Percentiles rank a stretch among this genome's conserved stretches.
These are phyloP conservation scores for Aureobasidium leucospermi DNA, from an alignment of 2,329 filamentous ascomycete species.

Conservation along the genomic window DNA sequence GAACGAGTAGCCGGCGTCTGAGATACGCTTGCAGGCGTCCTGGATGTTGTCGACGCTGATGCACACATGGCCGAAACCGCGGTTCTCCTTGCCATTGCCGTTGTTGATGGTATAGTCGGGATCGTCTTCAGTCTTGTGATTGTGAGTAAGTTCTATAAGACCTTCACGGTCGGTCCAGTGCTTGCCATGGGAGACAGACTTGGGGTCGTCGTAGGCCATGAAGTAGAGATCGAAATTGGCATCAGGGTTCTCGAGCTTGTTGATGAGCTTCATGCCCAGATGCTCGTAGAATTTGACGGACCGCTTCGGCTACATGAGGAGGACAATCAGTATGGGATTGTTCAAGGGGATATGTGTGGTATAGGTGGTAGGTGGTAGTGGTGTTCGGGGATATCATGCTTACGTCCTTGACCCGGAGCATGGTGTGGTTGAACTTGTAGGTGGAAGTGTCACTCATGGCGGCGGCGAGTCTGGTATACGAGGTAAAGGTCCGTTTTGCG, in stretches of 20 bases:
- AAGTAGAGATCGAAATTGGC: constrained; percentile 95
- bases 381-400: not conserved
- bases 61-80: constrained; percentile 77
- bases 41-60: constrained; percentile 65
- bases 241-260: constrained; percentile 74
- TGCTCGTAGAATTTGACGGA: constrained; percentile 88
- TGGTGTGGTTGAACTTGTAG: constrained; percentile 59
- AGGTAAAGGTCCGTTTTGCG: not conserved
- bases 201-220: constrained; percentile 74
- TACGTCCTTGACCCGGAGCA: constrained; percentile 32
- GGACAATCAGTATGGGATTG: not conserved
- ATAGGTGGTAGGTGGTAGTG: not conserved
- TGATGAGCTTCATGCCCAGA: constrained; percentile 77
- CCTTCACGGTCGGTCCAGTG: constrained; percentile 68
- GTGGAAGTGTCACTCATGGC: constrained; percentile 52
- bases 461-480: constrained; percentile 5
- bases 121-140: constrained; percentile 71
- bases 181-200: constrained; percentile 65
- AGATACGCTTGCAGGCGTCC: constrained; percentile 80
- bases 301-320: constrained; percentile 58
- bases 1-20: constrained; percentile 85
- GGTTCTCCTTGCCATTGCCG: constrained; percentile 83
- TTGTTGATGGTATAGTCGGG: constrained; percentile 72
- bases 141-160: constrained; percentile 76
- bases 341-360: not conserved